Evolutionary conservation across 164 flowering plant species (phyloP), one percentile per base, ranked within the genome.

Genomic region (Chimonanthus praecox): DNA sequence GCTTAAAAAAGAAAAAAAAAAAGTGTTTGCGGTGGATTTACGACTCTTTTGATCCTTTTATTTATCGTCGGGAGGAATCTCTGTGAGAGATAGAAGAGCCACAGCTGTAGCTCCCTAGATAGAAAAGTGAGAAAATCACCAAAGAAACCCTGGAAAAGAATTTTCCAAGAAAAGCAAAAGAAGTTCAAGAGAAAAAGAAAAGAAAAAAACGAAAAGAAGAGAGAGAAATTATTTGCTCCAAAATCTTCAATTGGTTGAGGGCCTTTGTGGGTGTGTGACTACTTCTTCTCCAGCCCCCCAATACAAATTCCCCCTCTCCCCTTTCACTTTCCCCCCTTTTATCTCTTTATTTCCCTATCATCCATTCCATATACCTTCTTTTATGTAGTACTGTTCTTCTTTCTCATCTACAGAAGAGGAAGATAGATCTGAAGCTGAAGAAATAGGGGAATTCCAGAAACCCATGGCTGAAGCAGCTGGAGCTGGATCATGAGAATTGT

Each of bases 11-110:
- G 46, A 1, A 33, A 33, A 33, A 33, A 33, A 33, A 33, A 33
- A 33, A 33, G 2, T 33, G 33, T 33, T 71, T 18, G 73, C 73
- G 51, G 67, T 62, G 65, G 44, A 47, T 21, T 63, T 47, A 71
- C 73, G 73, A 43, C 73, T 71, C 73, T 47, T 71, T 6, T n/a
- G 60, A 54, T 54, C 60, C 60, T 54, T 33, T 33, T 54, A 54
- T 54, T 54, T 54, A n/a, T 54, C 60, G 60, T 11, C 5, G 60
- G 60, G 11, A 71, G 49, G 67, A 60, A 61, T 45, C 43, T 33
- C 33, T 33, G 33, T 50, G 54, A 47, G 51, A 20, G 20, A 47
- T 16, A 49, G 33, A 9, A 10, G 60, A 54, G 11, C 60, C 11
- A 54, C 60, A 10, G 60, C 60, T 54, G 60, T 54, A 54, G 60